Conservation (phyloP, 345 rosid species). For the Bretschneidera sinensis region DNA sequence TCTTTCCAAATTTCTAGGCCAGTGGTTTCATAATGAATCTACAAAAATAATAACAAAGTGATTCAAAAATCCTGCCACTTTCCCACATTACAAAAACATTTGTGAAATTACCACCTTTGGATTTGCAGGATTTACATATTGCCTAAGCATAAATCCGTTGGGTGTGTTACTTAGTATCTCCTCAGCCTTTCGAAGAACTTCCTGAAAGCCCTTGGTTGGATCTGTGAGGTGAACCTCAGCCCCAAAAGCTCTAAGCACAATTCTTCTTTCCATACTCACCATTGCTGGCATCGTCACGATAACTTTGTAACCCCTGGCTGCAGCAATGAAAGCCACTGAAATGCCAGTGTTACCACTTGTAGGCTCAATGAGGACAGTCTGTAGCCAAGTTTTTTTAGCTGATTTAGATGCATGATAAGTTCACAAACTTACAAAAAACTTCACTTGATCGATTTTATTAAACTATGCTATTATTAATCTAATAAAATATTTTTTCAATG, state of each 20-base stretch:
- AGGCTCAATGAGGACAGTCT: slow-evolving; percentile 53
- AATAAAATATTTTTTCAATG: no score
- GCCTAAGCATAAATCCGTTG: slow-evolving; percentile 33
- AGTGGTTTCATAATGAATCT: slow-evolving; percentile 71
- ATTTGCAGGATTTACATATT: slow-evolving; percentile 43
- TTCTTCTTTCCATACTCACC: slow-evolving; percentile 60
- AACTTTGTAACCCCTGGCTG: slow-evolving; percentile 60
- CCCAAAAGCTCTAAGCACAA: slow-evolving; percentile 62
- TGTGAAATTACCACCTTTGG: slow-evolving; percentile 38
- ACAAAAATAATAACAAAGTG: slow-evolving; percentile 6
- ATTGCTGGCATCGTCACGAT: slow-evolving; percentile 53
- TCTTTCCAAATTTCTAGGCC: slow-evolving; percentile 72
- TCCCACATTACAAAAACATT: neutral
- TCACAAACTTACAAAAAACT: no score
- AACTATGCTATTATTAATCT: no score
- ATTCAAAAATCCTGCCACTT: neutral
- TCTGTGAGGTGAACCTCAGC: slow-evolving; percentile 55
- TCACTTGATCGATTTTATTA: no score
- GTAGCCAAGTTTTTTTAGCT: no score
- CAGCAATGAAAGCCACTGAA: slow-evolving; percentile 58
- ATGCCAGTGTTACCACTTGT: slow-evolving; percentile 83
- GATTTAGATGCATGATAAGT: no score
- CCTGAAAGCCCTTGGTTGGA: slow-evolving; percentile 32
- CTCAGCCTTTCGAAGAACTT: slow-evolving; percentile 35
- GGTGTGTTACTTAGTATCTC: slow-evolving; percentile 52